These are phyloP conservation scores for Jatropha podagrica DNA, from an alignment of 441 rosid genomes.

Conservation along the genomic window DNA sequence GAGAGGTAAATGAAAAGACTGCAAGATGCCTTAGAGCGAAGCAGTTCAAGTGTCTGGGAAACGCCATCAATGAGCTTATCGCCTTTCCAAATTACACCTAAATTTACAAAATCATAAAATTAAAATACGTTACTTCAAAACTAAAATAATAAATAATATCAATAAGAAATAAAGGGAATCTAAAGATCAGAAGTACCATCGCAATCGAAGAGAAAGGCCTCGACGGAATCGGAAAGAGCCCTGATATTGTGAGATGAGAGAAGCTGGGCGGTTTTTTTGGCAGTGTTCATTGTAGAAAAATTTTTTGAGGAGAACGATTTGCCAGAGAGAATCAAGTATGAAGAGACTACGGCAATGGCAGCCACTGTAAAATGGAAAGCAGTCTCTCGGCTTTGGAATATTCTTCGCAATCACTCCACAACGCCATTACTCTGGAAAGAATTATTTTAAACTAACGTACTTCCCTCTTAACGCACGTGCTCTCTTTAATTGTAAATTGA, in stretches of 20 bases:
- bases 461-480: too few species aligned
- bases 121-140: neutral
- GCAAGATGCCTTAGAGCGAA: constrained; percentile 57
- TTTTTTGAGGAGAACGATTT: neutral
- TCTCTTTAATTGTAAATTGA: too few species aligned
- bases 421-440: too few species aligned
- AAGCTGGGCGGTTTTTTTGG: constrained; percentile 38
- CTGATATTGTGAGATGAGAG: constrained; percentile 43
- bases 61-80: constrained; percentile 80
- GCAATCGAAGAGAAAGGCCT: constrained; percentile 91
- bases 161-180: neutral
- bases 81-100: constrained; percentile 94
- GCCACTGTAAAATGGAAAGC: neutral
- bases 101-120: neutral
- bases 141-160: neutral
- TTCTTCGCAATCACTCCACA: neutral
- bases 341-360: neutral
- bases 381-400: neutral
- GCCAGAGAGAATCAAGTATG: neutral
- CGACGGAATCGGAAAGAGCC: constrained; percentile 68
- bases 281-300: constrained; percentile 11
- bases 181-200: constrained; percentile 42
- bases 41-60: constrained; percentile 52
- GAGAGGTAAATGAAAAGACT: neutral
- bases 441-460: too few species aligned